Base-by-base conservation (phyloP, 345 rosid genomes). In the Corchorus olitorius region DNA sequence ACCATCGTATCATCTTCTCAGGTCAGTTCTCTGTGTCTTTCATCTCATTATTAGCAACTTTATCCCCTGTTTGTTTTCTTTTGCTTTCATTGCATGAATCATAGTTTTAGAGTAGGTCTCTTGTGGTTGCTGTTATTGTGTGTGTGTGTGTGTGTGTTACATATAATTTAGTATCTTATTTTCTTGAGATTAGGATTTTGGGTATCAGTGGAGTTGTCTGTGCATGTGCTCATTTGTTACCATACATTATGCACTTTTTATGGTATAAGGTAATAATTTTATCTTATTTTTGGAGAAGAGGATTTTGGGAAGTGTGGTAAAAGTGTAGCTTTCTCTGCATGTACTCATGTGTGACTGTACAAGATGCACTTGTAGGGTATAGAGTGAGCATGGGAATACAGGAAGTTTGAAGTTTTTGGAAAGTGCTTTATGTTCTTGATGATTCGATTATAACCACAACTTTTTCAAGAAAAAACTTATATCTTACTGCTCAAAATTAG, bases 1-100 rank as follows among this genome's bases (percentile, higher is more conserved):
- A 83, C 79, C 54, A 89, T 95, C 74, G 93, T 93, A 78, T 87
- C 98, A 58, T 90, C 94, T 70, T 84, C 92, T 77, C 90, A 93
- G 93, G 99, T 91, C 78, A 77, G 87, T 78, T 61, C 77, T 56
- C 41, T 27, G 70, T 60, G 52, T n/a, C 46, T 75, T 67, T 17
- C 39, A 61, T 61, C 27, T 22, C 5, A 61, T 34, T 59, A 22
- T 9, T 16, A 8, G 27, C 8, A 39, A 39, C 43, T 39, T 39
- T 39, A 39, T 84, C 92, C 76, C 89, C 91, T 92, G 98, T 91
- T 77, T 76, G 87, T 78, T 70, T 50, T 52, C 73, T 50, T 16
- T 70, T 70, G 59, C 60, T 52, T 70, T 70, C 16, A 33, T 70
- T 48, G 55, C 19, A 5, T 45, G 20, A 46, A 5, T 66, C 12